Evolutionary conservation across 2,329 filamentous ascomycete species (phyloP), one percentile per base, ranked within the genome.

Genomic region (Hymenoscyphus fructigenus): DNA sequence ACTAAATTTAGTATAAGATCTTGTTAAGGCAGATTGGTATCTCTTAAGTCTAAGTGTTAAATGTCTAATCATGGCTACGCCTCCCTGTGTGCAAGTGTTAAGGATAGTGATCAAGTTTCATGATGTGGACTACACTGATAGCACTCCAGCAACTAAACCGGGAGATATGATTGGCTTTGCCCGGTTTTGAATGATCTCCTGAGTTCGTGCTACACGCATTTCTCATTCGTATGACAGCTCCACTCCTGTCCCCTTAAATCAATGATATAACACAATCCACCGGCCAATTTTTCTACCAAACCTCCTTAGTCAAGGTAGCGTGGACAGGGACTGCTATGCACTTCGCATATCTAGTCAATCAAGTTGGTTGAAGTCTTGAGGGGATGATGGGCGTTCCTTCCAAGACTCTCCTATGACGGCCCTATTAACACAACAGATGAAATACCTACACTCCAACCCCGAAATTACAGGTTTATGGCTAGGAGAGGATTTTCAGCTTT

Each of bases 1-100:
- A 47, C 41, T 9, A 47, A 47, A 47, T 47, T 47, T 47, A 20
- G 41, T 47, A 47, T 47, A 47, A 47, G 41, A 47, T 47, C 41
- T 47, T 47, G 5, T 47, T 47, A 47, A 47, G 17, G 17, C 3
- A 47, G 41, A 47, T 47, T 47, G 2, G 41, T 47, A 47, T 47
- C 41, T 47, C 41, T 47, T 44, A 44, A 44, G 38, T 44, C 38
- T 44, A 44, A 44, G 38, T 44, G 15, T 38, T 4, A 38, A 38
- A 38, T 29, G 5, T 29, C 28, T 36, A 36, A 36, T 36, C 9
- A 36, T 36, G 9, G 32, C 32, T 36, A 36, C 38, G 38, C 38
- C 38, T 44, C 14, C 15, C 14, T 44, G 6, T 44, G 6, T 44
- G n/a, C 14, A 44, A 44, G 38, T 44, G 14, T 44, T n/a, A 44